Evolutionary conservation across 352 stramenopile genomes (phyloP).

Genomic region (Stramenopiles sp.): DNA sequence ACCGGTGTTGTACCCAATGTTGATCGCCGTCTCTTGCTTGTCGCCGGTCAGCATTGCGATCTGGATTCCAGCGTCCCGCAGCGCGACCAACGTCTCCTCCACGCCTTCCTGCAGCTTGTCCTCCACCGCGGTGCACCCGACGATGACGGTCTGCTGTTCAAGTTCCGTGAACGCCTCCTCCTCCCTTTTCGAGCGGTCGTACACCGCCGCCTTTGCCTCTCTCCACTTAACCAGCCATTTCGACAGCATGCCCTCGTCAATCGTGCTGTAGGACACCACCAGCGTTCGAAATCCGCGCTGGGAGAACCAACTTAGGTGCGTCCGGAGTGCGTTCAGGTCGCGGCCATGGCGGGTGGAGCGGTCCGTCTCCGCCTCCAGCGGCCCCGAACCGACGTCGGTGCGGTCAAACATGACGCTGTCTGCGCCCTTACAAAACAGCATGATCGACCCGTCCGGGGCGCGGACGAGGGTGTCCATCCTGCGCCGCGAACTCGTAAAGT

Average conservation of each 20-base stretch:
- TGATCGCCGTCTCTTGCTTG: slow-evolving; percentile 96
- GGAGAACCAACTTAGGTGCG: slow-evolving; percentile 55
- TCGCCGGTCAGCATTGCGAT: slow-evolving; percentile 98
- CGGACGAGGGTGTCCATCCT: background rate
- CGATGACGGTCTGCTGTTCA: slow-evolving; percentile 64
- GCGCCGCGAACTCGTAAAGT: background rate
- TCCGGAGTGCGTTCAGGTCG: slow-evolving; percentile 37
- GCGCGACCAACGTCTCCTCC: slow-evolving; percentile 71
- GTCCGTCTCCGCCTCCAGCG: slow-evolving; percentile 31
- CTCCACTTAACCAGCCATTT: slow-evolving; percentile 31
- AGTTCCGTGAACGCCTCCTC: slow-evolving; percentile 42
- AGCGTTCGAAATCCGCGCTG: slow-evolving; percentile 59
- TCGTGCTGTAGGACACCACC: slow-evolving; percentile 36
- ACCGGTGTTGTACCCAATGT: slow-evolving; percentile 80
- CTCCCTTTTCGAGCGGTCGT: slow-evolving; percentile 24
- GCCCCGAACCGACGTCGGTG: slow-evolving; percentile 33
- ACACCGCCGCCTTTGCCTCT: background rate
- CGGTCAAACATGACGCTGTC: slow-evolving; percentile 67
- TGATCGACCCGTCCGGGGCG: slow-evolving; percentile 18
- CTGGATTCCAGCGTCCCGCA: slow-evolving; percentile 86
- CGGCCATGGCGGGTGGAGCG: slow-evolving; percentile 28
- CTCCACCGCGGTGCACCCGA: slow-evolving; percentile 88
- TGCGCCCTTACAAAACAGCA: slow-evolving; percentile 57
- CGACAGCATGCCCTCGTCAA: slow-evolving; percentile 35
- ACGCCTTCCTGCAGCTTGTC: slow-evolving; percentile 90